Evolutionary conservation across 768 basidiomycete genomes (phyloP).

Genomic region (Amanita thiersii): DNA sequence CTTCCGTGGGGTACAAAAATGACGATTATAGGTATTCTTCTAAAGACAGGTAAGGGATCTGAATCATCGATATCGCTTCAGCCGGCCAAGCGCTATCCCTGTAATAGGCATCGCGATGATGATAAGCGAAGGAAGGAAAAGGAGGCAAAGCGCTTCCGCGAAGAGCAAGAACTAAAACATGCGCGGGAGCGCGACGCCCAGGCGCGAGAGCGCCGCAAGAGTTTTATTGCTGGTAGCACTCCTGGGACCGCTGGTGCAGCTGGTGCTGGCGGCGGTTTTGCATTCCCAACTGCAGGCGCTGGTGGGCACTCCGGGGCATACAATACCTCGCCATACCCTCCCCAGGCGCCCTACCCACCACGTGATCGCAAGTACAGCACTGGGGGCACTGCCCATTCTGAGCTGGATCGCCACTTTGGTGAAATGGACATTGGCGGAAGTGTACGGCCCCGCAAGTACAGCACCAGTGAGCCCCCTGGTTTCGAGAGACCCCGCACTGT

Average conservation of each 20-base stretch:
- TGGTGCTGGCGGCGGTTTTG: conserved; percentile 17
- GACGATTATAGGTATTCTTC: conserved; percentile 33
- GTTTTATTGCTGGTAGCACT: conserved; percentile 33
- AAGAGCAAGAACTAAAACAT: conserved; percentile 34
- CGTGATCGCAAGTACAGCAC: neutral
- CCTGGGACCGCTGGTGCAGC: no score
- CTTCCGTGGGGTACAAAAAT: conserved; percentile 39
- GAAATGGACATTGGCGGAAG: conserved; percentile 29
- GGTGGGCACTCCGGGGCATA: conserved; percentile 18
- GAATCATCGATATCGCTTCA: neutral
- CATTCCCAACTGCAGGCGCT: conserved; percentile 21
- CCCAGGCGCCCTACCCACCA: conserved; percentile 16
- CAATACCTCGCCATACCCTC: no score
- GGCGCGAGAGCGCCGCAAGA: conserved; percentile 52
- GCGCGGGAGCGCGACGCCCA: conserved; percentile 15
- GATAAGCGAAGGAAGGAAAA: conserved; percentile 36
- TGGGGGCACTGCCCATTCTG: conserved; percentile 14
- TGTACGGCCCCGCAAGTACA: conserved; percentile 38
- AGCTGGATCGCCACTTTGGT: conserved; percentile 32
- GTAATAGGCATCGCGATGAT: conserved; percentile 36
- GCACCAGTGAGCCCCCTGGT: conserved; percentile 27
- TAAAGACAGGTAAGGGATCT: conserved; percentile 34
- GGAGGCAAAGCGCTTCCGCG: conserved; percentile 36
- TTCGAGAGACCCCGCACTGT: conserved; percentile 27
- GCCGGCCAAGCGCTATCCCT: neutral